Evolutionary conservation across 139 green algal genomes (phyloP).

Genomic region (Astrephomene gubernaculifera): DNA sequence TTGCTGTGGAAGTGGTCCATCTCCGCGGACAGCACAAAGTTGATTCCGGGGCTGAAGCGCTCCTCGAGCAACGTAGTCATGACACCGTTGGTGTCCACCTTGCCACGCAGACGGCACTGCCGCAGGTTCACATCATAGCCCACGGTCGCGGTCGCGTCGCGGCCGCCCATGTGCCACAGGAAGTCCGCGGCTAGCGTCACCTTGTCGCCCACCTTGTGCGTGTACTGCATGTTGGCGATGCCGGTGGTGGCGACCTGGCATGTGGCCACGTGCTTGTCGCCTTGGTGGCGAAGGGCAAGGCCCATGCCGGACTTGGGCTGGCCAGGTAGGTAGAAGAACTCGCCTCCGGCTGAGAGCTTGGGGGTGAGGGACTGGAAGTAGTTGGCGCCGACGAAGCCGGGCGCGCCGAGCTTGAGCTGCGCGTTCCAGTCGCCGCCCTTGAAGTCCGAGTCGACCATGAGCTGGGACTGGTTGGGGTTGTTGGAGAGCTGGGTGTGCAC

Average conservation of each 20-base stretch:
- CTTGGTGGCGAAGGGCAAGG: constrained; percentile 78
- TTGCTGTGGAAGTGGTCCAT: constrained; percentile 95
- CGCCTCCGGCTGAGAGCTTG: constrained; percentile 78
- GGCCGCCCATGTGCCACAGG: constrained; percentile 92
- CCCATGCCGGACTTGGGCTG: constrained; percentile 87
- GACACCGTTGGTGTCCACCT: constrained; percentile 80
- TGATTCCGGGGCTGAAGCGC: constrained; percentile 94
- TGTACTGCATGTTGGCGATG: constrained; percentile 91
- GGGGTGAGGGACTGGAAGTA: constrained; percentile 97
- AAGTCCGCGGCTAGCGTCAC: constrained; percentile 91
- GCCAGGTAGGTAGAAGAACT: constrained; percentile 95
- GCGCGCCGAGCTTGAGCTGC: constrained; percentile 96
- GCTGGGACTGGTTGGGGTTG: constrained; percentile 72
- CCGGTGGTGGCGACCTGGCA: constrained; percentile 95
- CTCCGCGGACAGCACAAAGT: constrained; percentile 95
- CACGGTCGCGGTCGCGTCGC: constrained; percentile 90
- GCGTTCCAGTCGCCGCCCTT: constrained; percentile 94
- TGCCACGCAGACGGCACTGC: constrained; percentile 80
- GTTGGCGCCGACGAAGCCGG: constrained; percentile 93
- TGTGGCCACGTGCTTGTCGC: constrained; percentile 82
- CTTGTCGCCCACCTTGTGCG: constrained; percentile 83
- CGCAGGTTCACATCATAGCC: constrained; percentile 98
- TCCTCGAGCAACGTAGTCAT: constrained; percentile 94
- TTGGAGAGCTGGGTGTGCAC: constrained; percentile 88
- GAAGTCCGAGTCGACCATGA: constrained; percentile 68